Evolutionary conservation across 495 filamentous ascomycete genomes (phyloP).

Genomic region (Annulohypoxylon maeteangense): DNA sequence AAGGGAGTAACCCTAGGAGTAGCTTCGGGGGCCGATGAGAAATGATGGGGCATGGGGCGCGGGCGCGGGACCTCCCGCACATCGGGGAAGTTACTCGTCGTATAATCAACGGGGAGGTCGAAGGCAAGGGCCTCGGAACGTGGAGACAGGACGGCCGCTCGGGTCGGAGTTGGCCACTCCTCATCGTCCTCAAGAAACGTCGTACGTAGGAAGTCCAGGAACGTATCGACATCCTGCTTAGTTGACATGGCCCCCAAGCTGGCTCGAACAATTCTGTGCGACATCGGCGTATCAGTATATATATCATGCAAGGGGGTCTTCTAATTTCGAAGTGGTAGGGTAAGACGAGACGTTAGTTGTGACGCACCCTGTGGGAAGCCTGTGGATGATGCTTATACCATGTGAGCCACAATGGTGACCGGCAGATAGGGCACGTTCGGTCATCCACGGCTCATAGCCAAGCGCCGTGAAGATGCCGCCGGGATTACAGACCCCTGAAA

Average conservation of each 20-base stretch:
- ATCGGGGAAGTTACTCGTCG: constrained; percentile 36
- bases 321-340: constrained; percentile 11
- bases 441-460: constrained; percentile 66
- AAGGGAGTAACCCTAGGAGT: constrained; percentile 35
- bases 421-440: constrained; percentile 68
- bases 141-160: constrained; percentile 24
- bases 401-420: constrained; percentile 69
- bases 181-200: constrained; percentile 54
- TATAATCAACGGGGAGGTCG: constrained; percentile 36
- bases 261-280: constrained; percentile 67
- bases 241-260: constrained; percentile 81
- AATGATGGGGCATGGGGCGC: constrained; percentile 32
- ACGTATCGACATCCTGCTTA: constrained; percentile 65
- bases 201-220: constrained; percentile 67
- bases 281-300: constrained; percentile 22
- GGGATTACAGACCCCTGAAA: constrained; percentile 57
- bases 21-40: constrained; percentile 35
- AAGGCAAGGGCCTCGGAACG: constrained; percentile 32
- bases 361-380: constrained; percentile 64
- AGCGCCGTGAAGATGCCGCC: constrained; percentile 58
- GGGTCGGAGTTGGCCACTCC: constrained; percentile 25
- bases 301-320: background rate
- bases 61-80: constrained; percentile 43
- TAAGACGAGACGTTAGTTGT: constrained; percentile 43
- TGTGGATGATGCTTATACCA: constrained; percentile 62